These are phyloP conservation scores for Boletus bicolor DNA, from an alignment of 768 basidiomycete species.

Conservation along the genomic window DNA sequence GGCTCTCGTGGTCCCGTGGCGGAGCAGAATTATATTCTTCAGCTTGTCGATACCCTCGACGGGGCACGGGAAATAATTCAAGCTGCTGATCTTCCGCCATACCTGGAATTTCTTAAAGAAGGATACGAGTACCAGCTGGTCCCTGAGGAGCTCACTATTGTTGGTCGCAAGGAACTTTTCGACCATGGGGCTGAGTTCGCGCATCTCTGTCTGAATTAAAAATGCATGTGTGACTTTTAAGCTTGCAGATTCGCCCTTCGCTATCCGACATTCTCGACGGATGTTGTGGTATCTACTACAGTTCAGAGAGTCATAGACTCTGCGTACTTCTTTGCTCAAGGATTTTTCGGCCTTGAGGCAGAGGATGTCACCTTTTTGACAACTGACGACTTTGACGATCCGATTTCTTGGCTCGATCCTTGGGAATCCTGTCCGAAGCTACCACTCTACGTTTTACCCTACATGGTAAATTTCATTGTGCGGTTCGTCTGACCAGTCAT, in stretches of 20 bases:
- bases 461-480: not conserved
- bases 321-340: constrained; percentile 38
- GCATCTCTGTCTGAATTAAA: not conserved
- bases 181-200: constrained; percentile 39
- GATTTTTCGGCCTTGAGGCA: constrained; percentile 34
- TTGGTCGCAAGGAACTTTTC: constrained; percentile 39
- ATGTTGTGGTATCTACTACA: constrained; percentile 10
- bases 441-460: not conserved
- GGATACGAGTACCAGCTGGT: constrained; percentile 35
- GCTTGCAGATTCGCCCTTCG: constrained; percentile 18
- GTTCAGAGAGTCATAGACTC: constrained; percentile 36
- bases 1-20: constrained; percentile 37
- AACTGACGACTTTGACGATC: constrained; percentile 32
- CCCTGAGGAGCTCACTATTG: constrained; percentile 34
- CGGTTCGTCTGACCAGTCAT: not conserved
- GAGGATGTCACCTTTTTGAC: constrained; percentile 27
- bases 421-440: constrained; percentile 34
- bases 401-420: constrained; percentile 40
- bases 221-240: not conserved
- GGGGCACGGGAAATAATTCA: constrained; percentile 21
- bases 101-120: constrained; percentile 36
- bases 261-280: constrained; percentile 19
- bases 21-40: constrained; percentile 28
- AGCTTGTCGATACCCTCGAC: constrained; percentile 33
- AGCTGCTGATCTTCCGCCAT: constrained; percentile 29